Base-by-base conservation (phyloP, 164 flowering plant genomes). In the Echeveria elegans region DNA sequence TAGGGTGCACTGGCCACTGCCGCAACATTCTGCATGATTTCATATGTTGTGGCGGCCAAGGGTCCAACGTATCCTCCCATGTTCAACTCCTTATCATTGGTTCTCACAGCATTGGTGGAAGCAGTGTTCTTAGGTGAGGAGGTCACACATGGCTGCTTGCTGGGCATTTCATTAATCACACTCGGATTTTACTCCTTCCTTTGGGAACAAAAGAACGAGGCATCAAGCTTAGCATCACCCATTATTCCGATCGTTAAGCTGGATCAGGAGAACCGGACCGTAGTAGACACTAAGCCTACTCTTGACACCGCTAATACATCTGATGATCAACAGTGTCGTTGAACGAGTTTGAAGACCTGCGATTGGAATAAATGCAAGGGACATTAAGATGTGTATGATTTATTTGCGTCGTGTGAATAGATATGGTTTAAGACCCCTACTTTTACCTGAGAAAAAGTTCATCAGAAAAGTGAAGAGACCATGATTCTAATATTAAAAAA, bases 1-100 rank as follows among this genome's bases (percentile, higher is more conserved):
- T 72, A 87, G 92, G 92, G 85, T 53, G 68, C 74, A 36, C 52
- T 85, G n/a, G 79, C 84, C 0, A 76, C 92, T 1, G 86, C 79
- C 6, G 81, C 77, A 58, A 68, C 77, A 1, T 85, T 82, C 59
- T 75, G 79, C 72, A 66, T 84, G 43, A 41, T 84, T 10, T 72
- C 75, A 19, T 76, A 77, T 77, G 75, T 74, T 18, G 69, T 82
- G 31, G 18, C 75, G 29, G 31, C 41, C 16, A 38, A 68, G 59
- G 86, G 86, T 47, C 88, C 86, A 0, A 72, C 78, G 5, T 84
- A 76, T 53, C 81, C 88, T 6, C 37, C 86, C 0, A 81, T 84
- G 84, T 82, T 84, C 74, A 82, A 79, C 47, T 84, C 86, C 0
- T 23, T 84, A 36, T 2, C 79, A 0, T 69, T 84, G 1, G 72